Conservation (phyloP, 2,329 filamentous ascomycete species). For the Beauveria medogensis region DNA sequence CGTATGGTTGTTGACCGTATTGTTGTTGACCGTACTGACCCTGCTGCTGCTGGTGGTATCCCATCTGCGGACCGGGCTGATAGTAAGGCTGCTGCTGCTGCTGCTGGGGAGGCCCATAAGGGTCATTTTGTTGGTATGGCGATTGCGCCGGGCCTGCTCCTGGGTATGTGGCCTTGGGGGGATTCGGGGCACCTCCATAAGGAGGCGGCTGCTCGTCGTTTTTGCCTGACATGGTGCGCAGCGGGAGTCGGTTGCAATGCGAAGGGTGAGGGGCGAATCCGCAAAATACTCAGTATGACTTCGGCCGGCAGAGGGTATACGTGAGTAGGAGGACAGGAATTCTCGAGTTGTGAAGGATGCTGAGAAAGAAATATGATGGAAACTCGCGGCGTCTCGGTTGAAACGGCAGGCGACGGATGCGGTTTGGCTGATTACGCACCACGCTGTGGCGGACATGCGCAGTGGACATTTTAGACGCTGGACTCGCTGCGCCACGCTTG, state of each 20-base stretch:
- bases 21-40: background rate
- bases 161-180: constrained; percentile 37
- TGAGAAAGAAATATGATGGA: constrained; percentile 2
- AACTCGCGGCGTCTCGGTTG: background rate
- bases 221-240: constrained; percentile 34
- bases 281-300: too few relatives aligned
- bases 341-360: background rate
- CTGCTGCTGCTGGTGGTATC: constrained; percentile 34
- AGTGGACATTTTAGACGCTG: constrained; percentile 5
- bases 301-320: background rate
- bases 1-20: constrained; percentile 30
- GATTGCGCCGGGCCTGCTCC: constrained; percentile 31
- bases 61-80: constrained; percentile 34
- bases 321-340: background rate
- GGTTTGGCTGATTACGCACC: constrained; percentile 8
- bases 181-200: constrained; percentile 32
- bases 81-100: constrained; percentile 27
- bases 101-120: constrained; percentile 22
- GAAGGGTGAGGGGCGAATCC: too few relatives aligned
- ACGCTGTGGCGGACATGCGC: background rate
- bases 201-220: constrained; percentile 43
- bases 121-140: constrained; percentile 19
- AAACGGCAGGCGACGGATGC: constrained; percentile 7
- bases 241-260: background rate
- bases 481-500: constrained; percentile 27